Evolutionary conservation across 2,329 filamentous ascomycete species (phyloP).

Genomic region (Pestalotiopsis sp.): DNA sequence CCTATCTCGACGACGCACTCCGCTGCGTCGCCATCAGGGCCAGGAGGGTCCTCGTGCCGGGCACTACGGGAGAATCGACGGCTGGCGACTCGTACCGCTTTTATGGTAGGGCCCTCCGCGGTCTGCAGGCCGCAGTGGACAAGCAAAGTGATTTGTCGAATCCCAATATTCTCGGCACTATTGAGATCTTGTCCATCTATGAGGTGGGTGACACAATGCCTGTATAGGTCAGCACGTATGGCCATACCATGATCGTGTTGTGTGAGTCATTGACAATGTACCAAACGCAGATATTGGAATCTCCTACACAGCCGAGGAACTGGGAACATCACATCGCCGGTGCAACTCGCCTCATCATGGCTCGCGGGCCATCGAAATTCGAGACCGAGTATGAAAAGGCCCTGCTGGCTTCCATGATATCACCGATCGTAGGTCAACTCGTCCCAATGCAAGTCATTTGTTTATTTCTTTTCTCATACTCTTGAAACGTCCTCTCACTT

Average conservation of each 20-base stretch:
- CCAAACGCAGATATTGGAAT: slow-evolving; percentile 10
- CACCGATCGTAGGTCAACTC: slow-evolving; percentile 9
- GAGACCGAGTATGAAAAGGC: slow-evolving; percentile 16
- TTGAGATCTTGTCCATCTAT: slow-evolving; percentile 17
- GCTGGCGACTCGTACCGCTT: slow-evolving; percentile 1
- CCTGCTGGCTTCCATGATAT: slow-evolving; percentile 10
- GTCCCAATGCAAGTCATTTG: not conserved
- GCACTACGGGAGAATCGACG: not conserved
- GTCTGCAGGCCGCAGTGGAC: slow-evolving; percentile 13
- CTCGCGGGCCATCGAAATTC: slow-evolving; percentile 16
- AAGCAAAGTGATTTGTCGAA: not conserved
- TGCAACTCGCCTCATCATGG: slow-evolving; percentile 15
- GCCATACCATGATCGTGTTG: not conserved
- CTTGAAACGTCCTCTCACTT: not conserved
- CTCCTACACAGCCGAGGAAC: slow-evolving; percentile 9
- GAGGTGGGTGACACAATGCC: slow-evolving; percentile 13
- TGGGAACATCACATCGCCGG: slow-evolving; percentile 17
- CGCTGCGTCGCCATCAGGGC: slow-evolving; percentile 17
- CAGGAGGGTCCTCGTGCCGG: slow-evolving; percentile 12
- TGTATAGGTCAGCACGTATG: not conserved
- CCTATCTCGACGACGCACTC: slow-evolving; percentile 17
- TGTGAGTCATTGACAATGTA: not conserved
- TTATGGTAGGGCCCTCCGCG: slow-evolving; percentile 12
- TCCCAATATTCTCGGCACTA: slow-evolving; percentile 16
- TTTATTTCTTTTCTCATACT: not conserved